Conservation (phyloP, 768 basidiomycete genomes). For the Pleurotus salmoneostramineus region DNA sequence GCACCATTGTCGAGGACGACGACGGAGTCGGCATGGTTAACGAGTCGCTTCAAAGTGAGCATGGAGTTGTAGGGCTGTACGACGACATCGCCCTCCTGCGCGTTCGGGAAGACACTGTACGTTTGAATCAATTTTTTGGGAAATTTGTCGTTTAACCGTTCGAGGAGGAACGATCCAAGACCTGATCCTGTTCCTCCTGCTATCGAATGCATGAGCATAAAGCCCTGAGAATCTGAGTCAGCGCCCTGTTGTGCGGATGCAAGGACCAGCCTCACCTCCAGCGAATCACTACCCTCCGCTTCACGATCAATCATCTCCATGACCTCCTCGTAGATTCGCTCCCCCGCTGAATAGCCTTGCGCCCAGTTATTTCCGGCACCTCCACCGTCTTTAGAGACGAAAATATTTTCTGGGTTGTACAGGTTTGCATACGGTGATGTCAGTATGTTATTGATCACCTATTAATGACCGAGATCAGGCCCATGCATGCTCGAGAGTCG, state of each 20-base stretch:
- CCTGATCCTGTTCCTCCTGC: conserved; percentile 99
- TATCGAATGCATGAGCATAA: conserved; percentile 98
- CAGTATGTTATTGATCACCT: conserved; percentile 97
- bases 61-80: conserved; percentile 98
- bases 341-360: conserved; percentile 88
- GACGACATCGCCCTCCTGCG: conserved; percentile 91
- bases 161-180: conserved; percentile 95
- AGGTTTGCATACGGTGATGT: conserved; percentile 83
- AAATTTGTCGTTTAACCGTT: conserved; percentile 94
- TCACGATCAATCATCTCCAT: conserved; percentile 99
- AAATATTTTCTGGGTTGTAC: conserved; percentile 98
- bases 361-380: conserved; percentile 99
- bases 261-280: conserved; percentile 61
- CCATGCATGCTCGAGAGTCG: background rate
- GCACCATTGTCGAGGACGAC: conserved; percentile 98
- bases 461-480: conserved; percentile 10
- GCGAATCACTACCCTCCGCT: conserved; percentile 94
- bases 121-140: conserved; percentile 99
- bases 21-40: conserved; percentile 95
- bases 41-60: conserved; percentile 87
- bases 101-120: conserved; percentile 97
- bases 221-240: conserved; percentile 59
- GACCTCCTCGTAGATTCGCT: conserved; percentile 90
- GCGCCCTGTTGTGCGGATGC: background rate
- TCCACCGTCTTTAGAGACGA: conserved; percentile 94